These are phyloP conservation scores for Apiotrichum mycotoxinovorans DNA, from an alignment of 1,284 basidiomycete species.

Conservation along the genomic window DNA sequence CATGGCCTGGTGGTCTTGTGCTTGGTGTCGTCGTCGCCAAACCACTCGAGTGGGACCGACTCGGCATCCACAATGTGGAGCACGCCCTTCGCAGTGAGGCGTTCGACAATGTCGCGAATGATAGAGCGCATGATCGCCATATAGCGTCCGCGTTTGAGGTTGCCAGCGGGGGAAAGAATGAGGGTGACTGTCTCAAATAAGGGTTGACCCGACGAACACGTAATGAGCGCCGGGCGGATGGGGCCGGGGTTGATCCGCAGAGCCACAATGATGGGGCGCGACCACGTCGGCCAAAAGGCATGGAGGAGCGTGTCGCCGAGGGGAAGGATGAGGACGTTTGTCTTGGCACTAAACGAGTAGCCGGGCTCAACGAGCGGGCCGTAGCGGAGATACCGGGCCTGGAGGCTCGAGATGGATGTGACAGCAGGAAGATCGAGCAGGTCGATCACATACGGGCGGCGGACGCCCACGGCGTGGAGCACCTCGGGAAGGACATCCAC, in stretches of 20 bases:
- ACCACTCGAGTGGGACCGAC: neutral
- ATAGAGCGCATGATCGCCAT: neutral
- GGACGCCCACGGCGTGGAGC: too few relatives aligned
- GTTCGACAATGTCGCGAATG: neutral
- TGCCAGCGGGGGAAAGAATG: neutral
- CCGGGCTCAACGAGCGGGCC: neutral
- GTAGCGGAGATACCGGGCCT: neutral
- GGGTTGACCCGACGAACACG: too few relatives aligned
- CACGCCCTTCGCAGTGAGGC: neutral
- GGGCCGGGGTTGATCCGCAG: neutral
- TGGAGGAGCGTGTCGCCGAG: neutral
- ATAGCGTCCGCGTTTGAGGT: neutral
- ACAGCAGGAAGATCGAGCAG: neutral
- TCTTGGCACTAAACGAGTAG: neutral
- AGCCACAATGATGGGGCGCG: neutral
- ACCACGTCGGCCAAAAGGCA: neutral
- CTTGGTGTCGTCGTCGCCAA: neutral
- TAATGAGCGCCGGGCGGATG: neutral
- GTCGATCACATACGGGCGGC: neutral
- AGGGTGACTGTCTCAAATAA: neutral
- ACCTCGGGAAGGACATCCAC: too few relatives aligned
- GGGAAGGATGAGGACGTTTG: neutral
- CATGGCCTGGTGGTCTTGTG: neutral
- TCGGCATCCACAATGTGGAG: neutral
- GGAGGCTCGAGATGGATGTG: neutral